phyloP scores from a whole-genome alignment of 1,284 basidiomycete genomes.

The Sporisorium iseilematis-ciliati region DNA sequence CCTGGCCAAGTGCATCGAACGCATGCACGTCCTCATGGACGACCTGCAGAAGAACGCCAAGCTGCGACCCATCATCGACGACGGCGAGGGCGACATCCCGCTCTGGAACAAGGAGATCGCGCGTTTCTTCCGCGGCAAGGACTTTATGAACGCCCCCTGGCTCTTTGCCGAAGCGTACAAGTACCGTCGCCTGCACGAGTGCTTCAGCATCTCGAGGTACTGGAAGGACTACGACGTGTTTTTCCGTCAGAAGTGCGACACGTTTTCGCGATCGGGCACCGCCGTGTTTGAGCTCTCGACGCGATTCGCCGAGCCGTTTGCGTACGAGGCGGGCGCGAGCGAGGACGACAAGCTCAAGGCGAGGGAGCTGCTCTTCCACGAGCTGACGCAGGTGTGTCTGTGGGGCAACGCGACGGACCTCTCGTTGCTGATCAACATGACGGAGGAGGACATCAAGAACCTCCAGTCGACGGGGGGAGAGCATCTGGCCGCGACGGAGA shows the following conservation, averaged over 20 bases:
- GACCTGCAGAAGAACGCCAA: slow-evolving; percentile 70
- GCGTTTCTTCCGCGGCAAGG: slow-evolving; percentile 88
- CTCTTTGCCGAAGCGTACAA: slow-evolving; percentile 91
- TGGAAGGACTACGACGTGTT: slow-evolving; percentile 78
- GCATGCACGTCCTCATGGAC: slow-evolving; percentile 70
- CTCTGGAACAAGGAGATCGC: slow-evolving; percentile 87
- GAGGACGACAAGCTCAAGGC: slow-evolving; percentile 77
- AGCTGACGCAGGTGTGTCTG: slow-evolving; percentile 80
- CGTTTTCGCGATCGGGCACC: slow-evolving; percentile 89
- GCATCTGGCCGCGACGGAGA: slow-evolving; percentile 92
- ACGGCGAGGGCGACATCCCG: slow-evolving; percentile 91
- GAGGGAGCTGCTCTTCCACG: slow-evolving; percentile 90
- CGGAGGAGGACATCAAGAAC: slow-evolving; percentile 96
- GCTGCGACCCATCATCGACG: slow-evolving; percentile 84
- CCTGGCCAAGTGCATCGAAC: slow-evolving; percentile 84
- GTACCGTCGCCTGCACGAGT: slow-evolving; percentile 92
- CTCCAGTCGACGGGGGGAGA: slow-evolving; percentile 97
- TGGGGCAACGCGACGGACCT: slow-evolving; percentile 78
- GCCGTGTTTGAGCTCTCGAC: slow-evolving; percentile 95
- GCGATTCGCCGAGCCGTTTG: slow-evolving; percentile 89
- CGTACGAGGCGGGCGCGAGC: slow-evolving; percentile 75
- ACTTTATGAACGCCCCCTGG: slow-evolving; percentile 84
- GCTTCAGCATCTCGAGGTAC: slow-evolving; percentile 91
- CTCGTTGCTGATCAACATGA: slow-evolving; percentile 96
- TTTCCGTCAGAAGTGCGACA: slow-evolving; percentile 81